Evolutionary conservation across 177 flowering plant genomes (phyloP), one percentile per base, ranked within the genome.

Genomic region (Vitis hybrid): DNA sequence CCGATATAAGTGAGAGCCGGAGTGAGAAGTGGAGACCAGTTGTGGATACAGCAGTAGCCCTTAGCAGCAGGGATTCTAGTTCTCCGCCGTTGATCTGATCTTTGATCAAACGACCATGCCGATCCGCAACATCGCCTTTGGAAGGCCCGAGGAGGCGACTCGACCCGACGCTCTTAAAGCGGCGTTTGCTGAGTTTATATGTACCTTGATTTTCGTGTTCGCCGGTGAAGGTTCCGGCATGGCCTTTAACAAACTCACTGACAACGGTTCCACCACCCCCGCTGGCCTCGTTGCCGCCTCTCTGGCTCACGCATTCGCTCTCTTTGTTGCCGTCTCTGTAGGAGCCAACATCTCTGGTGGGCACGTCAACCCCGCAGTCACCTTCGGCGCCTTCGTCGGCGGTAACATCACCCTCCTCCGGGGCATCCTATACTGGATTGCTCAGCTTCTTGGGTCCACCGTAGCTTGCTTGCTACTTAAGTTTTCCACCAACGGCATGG

Each of bases 191-290:
- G 90, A 87, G 87, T 85, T 87, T 81, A 71, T 87, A 21, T 81
- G 81, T 11, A 83, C 85, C 7, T 69, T 87, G 12, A 83, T 87
- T 57, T 87, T 87, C 69, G 88, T 87, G 16, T 87, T 84, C 54
- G 90, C 90, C 50, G 88, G 90, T 4, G 59, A 78, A 64, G 90
- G 90, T 2, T 87, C 90, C 3, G 90, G 84, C 65, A 85, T 87
- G 83, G 88, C 90, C 51, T 83, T 78, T 77, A 69, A 16, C 66
- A 85, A 87, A 80, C 80, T 86, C 60, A 83, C 84, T 0, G 10
- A 57, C 70, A 46, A 68, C 56, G 81, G 76, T 2, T 7, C 78
- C 64, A 52, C 68, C 60, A 77, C 86, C 1, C 84, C 88, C 0
- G 66, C 81, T 2, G 87, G 86, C 11, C 80, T 86, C 19, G 50